Conservation (phyloP, 1,284 basidiomycete genomes). For the Tetrapyrgos nigripes region DNA sequence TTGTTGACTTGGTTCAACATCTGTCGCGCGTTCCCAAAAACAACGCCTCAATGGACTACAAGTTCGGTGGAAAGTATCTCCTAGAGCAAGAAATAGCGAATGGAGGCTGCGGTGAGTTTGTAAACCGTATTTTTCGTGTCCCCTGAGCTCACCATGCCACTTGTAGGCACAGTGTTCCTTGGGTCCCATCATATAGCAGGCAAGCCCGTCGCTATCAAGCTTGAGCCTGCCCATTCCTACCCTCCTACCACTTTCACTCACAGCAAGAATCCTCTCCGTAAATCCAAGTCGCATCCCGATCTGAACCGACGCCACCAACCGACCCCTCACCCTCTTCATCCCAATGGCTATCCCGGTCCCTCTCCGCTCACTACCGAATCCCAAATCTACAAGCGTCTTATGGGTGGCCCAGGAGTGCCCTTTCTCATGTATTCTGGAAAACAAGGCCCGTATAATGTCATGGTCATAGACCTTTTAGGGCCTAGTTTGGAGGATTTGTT, state of each 20-base stretch:
- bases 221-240: conserved; percentile 80
- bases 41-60: conserved; percentile 15
- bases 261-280: conserved; percentile 8
- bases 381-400: conserved; percentile 91
- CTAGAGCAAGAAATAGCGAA: conserved; percentile 96
- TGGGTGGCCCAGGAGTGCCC: conserved; percentile 92
- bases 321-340: conserved; percentile 8
- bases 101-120: conserved; percentile 85
- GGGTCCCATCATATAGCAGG: conserved; percentile 96
- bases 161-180: conserved; percentile 87
- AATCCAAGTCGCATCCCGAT: conserved; percentile 56
- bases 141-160: not conserved
- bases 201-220: conserved; percentile 97
- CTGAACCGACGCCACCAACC: conserved; percentile 16
- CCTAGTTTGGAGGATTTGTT: conserved; percentile 95
- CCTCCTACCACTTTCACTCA: not conserved
- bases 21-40: not conserved
- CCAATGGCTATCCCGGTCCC: conserved; percentile 30
- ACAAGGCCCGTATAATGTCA: conserved; percentile 95
- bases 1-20: not conserved
- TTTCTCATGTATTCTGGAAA: conserved; percentile 96
- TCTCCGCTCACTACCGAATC: conserved; percentile 90
- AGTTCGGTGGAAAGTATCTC: conserved; percentile 89
- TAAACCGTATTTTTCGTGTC: not conserved
- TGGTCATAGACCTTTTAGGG: conserved; percentile 95